Base-by-base conservation (phyloP, 805 yeast species). In the Ascoidea rubescens region DNA sequence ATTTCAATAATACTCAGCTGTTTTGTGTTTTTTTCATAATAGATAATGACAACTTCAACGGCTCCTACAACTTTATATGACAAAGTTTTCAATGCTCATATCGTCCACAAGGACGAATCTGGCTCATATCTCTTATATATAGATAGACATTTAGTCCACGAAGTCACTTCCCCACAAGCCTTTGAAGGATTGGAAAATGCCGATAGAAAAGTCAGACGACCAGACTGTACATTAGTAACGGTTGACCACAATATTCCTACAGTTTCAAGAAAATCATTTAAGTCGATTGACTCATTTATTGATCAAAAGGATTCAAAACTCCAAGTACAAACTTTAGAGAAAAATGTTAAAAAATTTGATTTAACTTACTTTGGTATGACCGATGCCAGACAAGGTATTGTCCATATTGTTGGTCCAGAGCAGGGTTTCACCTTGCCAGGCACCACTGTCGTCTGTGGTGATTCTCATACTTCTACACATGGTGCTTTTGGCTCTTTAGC, bases 351-450 rank as follows among this genome's bases (percentile, higher is more conserved):
- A 67, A 87, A 82, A 58, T 93, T 91, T 62, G 91, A 79, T 61
- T 84, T 93, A 45, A 84, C 96, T 12, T 93, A 83, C 66, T 90
- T 91, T 58, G 99, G 99, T 60, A 87, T 93, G 95, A 77, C 82
- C 54, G 98, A 91, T 70, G 76, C 76, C 57, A 82, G 98, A 70
- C 99, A 93, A 71, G 99, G 99, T 61, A 93, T 93, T 65, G 99
- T 93, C 52, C 99, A 93, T 68, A 87, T 93, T 59, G 95, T 93
- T 55, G 99, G 99, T 49, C 99, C 99, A 45, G 99, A 93, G 68
- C 98, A 93, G 71, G 99, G 98, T 50, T 93, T 93, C 72, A 93
- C 99, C 43, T 75, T 93, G 51, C 99, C 99, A 44, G 99, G 99
- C 61, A 89, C 98, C 50, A 93, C 99, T 4, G 96, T 93, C 42